Evolutionary conservation across 768 basidiomycete genomes (phyloP), one percentile per base, ranked within the genome.

Genomic region (Goffeauzyma gilvescens): DNA sequence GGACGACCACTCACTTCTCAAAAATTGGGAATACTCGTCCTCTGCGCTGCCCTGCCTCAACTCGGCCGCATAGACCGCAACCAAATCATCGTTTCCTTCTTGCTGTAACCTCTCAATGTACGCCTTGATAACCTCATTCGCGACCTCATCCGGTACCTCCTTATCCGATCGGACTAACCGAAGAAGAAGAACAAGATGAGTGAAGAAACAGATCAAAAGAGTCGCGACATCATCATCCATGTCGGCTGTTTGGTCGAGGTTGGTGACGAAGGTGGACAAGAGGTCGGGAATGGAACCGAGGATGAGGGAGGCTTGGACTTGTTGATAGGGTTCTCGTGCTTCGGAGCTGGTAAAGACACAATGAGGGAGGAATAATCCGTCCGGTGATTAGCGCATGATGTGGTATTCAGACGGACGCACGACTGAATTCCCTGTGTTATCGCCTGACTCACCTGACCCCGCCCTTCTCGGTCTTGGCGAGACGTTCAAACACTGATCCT

Each of bases 41-140:
- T 90, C 76, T 2, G 86, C 86, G 50, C 48, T 57, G n/a, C 85
- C 84, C 54, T 84, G 79, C 5, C 86, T 82, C 17, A 96, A 66
- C 22, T 83, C 82, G 12, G 82, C 76, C 5, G 86, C 86, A 60
- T 98, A 96, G 69, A 93, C 75, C 0, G 90, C 87, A 10, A 96
- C 86, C 14, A 96, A 71, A 31, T 80, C 75, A 25, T 82, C 72
- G 42, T 63, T 87, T 71, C 80, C 81, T 14, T 81, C 79, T 31
- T 69, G 68, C 70, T 95, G 84, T 3, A 96, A 72, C 3, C 87
- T 79, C 46, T 75, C 74, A 5, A 95, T 72, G 57, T 96, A 98
- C 0, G 80, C 75, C 56, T 90, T 81, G 21, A 96, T 66, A 39
- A 98, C 83, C 23, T 72, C 65, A 55, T 90, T 84, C 0, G 75